Evolutionary conservation across 228 moss, liverwort and hornwort species (phyloP).

Genomic region (Sphagnum fallax): DNA sequence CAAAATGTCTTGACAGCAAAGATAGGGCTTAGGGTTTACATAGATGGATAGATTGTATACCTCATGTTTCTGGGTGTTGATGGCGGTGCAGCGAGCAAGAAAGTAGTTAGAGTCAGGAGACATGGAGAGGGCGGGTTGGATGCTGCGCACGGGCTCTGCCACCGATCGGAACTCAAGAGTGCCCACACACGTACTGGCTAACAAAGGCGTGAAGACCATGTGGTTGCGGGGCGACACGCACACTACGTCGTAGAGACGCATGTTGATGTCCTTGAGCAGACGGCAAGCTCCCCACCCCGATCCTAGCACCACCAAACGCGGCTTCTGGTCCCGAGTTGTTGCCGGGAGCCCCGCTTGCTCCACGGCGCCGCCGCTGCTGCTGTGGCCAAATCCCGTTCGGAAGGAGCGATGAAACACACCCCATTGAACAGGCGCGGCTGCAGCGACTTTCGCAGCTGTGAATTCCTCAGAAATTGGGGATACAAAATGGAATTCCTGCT

Average conservation of each 20-base stretch:
- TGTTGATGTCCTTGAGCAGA: conserved; percentile 15
- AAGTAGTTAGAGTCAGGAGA: conserved; percentile 9
- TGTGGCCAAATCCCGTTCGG: too few relatives aligned
- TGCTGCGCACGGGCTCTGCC: conserved; percentile 12
- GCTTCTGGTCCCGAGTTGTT: conserved; percentile 5
- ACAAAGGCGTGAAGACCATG: conserved; percentile 14
- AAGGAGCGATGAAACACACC: too few relatives aligned
- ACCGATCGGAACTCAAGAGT: conserved; percentile 8
- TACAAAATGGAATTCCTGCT: too few relatives aligned
- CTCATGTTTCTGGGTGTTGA: conserved; percentile 4
- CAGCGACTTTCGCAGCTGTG: too few relatives aligned
- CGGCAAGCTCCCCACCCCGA: conserved; percentile 12
- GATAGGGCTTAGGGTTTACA: too few relatives aligned
- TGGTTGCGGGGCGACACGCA: conserved; percentile 11
- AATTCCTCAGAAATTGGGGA: too few relatives aligned
- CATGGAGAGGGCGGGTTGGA: conserved; percentile 2
- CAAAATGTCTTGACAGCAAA: too few relatives aligned
- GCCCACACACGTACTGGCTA: conserved; percentile 8
- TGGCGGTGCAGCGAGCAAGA: conserved; percentile 5
- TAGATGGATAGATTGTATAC: background rate
- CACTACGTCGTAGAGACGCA: conserved; percentile 4
- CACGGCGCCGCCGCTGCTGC: too few relatives aligned
- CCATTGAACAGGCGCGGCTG: too few relatives aligned
- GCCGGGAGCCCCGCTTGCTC: background rate
- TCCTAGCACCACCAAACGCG: conserved; percentile 6